These are phyloP conservation scores for Cutaneotrichosporon sp. DNA, from an alignment of 1,284 basidiomycete species.

Conservation along the genomic window DNA sequence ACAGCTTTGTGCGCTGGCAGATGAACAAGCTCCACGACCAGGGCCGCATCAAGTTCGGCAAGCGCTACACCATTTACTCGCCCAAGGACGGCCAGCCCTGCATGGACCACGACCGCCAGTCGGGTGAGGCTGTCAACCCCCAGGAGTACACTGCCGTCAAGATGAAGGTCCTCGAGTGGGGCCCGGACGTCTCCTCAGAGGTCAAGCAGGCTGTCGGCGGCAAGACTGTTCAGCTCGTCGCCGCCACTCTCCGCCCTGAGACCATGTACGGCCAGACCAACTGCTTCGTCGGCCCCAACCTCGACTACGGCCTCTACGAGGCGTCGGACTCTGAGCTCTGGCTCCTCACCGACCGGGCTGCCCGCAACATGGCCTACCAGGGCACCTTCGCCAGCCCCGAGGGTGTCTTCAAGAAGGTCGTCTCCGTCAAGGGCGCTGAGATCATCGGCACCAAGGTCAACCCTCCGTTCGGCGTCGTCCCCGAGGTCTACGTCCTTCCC, in stretches of 20 bases:
- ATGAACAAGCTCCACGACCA: constrained; percentile 85
- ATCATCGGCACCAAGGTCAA: constrained; percentile 88
- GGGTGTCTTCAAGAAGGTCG: constrained; percentile 70
- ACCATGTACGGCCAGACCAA: constrained; percentile 99
- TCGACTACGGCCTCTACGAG: constrained; percentile 92
- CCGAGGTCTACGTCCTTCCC: constrained; percentile 90
- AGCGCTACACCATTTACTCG: constrained; percentile 98
- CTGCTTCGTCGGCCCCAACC: constrained; percentile 86
- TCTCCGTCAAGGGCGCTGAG: constrained; percentile 72
- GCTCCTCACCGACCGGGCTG: constrained; percentile 84
- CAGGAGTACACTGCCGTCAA: constrained; percentile 96
- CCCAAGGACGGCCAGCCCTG: constrained; percentile 99
- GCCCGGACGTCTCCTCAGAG: constrained; percentile 60
- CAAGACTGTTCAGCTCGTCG: constrained; percentile 85
- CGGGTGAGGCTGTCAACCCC: constrained; percentile 91
- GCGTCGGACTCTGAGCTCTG: constrained; percentile 82
- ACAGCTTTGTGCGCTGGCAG: constrained; percentile 97
- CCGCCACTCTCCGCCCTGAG: constrained; percentile 93
- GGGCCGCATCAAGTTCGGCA: constrained; percentile 94
- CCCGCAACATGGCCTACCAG: constrained; percentile 98
- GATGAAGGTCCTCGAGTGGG: constrained; percentile 87
- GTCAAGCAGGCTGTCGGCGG: constrained; percentile 66
- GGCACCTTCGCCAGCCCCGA: constrained; percentile 67
- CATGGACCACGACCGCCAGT: constrained; percentile 98
- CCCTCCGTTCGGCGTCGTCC: constrained; percentile 78